These are phyloP conservation scores for Poronia punctata DNA, from an alignment of 495 filamentous ascomycete genomes.

Conservation along the genomic window DNA sequence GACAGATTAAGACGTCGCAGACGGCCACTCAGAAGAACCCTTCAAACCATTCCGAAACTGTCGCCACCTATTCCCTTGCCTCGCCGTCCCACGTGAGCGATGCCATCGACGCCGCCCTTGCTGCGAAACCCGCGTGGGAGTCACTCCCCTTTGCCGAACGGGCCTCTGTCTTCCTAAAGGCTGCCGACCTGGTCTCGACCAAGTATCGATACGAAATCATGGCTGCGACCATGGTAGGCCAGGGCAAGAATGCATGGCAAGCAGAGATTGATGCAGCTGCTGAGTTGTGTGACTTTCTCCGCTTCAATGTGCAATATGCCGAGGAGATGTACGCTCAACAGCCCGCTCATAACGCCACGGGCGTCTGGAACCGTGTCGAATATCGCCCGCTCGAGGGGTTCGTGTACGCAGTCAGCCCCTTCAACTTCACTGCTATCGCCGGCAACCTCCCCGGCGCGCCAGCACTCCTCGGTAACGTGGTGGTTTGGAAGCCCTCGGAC, in stretches of 20 bases:
- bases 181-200: conserved; percentile 75
- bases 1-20: conserved; percentile 45
- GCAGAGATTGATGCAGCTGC: conserved; percentile 94
- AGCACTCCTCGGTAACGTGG: conserved; percentile 77
- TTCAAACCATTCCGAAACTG: conserved; percentile 57
- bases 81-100: conserved; percentile 59
- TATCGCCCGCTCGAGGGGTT: conserved; percentile 82
- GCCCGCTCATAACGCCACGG: conserved; percentile 65
- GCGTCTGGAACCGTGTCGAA: conserved; percentile 77
- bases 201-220: conserved; percentile 93
- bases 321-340: conserved; percentile 83
- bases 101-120: conserved; percentile 75
- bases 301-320: conserved; percentile 83
- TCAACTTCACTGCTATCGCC: conserved; percentile 86
- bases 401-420: conserved; percentile 78
- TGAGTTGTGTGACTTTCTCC: conserved; percentile 84
- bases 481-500: conserved; percentile 84
- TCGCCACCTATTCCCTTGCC: conserved; percentile 77
- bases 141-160: conserved; percentile 76
- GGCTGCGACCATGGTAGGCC: conserved; percentile 87
- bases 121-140: conserved; percentile 76
- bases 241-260: conserved; percentile 96
- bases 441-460: conserved; percentile 69
- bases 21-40: conserved; percentile 64
- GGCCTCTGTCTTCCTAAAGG: conserved; percentile 91